Conservation (phyloP, 257 asterid species). For the Nemophila menziesii region DNA sequence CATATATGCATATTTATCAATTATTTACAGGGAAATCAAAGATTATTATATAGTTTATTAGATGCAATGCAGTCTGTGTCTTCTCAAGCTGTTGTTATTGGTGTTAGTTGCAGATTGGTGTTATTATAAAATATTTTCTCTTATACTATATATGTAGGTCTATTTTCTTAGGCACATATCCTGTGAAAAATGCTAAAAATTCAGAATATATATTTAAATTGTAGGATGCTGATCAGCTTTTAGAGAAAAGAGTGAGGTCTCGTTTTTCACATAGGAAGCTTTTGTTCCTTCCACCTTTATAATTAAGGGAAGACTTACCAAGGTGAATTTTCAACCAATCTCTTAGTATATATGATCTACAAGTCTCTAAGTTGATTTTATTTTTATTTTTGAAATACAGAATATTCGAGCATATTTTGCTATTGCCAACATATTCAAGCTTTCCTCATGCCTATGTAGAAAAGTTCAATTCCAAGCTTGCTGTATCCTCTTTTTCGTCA, state of each 20-base stretch:
- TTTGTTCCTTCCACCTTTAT: constrained; percentile 87
- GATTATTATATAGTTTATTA: constrained; percentile 72
- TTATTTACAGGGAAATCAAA: constrained; percentile 77
- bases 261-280: constrained; percentile 93
- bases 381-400: constrained; percentile 34
- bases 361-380: constrained; percentile 8
- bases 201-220: constrained; percentile 19
- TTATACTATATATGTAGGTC: no score
- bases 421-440: constrained; percentile 54
- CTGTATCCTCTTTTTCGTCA: constrained; percentile 47
- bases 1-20: not conserved
- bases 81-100: constrained; percentile 90
- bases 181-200: constrained; percentile 1
- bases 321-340: constrained; percentile 31
- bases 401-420: constrained; percentile 57
- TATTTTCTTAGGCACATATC: no score
- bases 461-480: constrained; percentile 55
- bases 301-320: constrained; percentile 36
- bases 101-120: constrained; percentile 93
- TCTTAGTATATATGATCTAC: constrained; percentile 1
- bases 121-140: constrained; percentile 8
- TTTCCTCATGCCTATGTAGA: constrained; percentile 54
- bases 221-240: constrained; percentile 96
- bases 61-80: constrained; percentile 94
- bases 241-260: constrained; percentile 95